Percentiles rank a stretch among this genome's conserved stretches.
phyloP scores from a whole-genome alignment of 1,139 yeast species.

The Blastobotrys serpentis region DNA sequence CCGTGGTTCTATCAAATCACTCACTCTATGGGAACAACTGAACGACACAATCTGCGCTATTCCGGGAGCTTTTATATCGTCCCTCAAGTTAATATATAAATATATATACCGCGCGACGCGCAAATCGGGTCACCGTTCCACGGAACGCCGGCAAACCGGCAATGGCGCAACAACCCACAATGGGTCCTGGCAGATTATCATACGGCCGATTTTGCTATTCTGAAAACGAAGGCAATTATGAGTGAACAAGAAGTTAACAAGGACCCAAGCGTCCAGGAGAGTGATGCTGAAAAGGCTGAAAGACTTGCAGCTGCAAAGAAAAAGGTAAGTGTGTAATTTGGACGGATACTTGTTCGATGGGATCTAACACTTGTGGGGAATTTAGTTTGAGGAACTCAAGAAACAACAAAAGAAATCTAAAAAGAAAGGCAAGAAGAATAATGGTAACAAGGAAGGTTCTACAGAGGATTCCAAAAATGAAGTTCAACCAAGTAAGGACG shows the following conservation, averaged over 20 bases:
- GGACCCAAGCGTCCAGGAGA: conserved; percentile 21
- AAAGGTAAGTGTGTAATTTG: conserved; percentile 37
- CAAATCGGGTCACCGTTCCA: too few relatives aligned
- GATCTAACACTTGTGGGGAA: neutral
- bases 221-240: conserved; percentile 2
- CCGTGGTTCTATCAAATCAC: neutral
- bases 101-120: too few relatives aligned
- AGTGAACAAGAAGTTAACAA: conserved; percentile 7
- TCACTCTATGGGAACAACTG: neutral
- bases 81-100: too few relatives aligned
- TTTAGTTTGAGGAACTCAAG: conserved; percentile 16
- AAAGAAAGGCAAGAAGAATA: conserved; percentile 17
- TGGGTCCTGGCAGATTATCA: neutral
- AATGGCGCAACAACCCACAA: neutral
- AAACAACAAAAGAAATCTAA: conserved; percentile 21
- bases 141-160: neutral
- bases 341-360: neutral
- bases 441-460: conserved; percentile 9
- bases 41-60: neutral
- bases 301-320: conserved; percentile 64
- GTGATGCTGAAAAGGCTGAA: conserved; percentile 48
- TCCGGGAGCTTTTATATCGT: neutral
- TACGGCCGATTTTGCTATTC: neutral
- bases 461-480: conserved; percentile 10
- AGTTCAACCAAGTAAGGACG: conserved; percentile 15